Conservation (phyloP, 192 early-diverging fungal genomes). For the Gonapodya sp. region DNA sequence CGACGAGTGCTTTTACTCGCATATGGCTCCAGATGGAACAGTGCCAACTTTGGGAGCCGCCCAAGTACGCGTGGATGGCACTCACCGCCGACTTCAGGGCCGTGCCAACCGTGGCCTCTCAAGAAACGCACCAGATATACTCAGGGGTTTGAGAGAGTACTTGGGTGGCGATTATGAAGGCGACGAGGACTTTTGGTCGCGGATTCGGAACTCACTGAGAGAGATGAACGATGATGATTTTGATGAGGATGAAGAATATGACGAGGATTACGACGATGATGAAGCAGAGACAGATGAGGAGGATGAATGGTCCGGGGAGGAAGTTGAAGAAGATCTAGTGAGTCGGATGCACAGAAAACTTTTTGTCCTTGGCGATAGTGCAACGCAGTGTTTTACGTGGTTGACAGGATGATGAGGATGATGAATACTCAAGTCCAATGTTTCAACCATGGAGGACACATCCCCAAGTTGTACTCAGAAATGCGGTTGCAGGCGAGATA, state of each 20-base stretch:
- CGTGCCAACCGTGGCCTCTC: neutral
- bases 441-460: neutral
- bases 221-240: neutral
- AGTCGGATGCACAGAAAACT: neutral
- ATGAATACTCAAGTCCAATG: neutral
- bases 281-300: neutral
- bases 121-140: neutral
- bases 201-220: neutral
- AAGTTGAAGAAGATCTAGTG: neutral
- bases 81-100: neutral
- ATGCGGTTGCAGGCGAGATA: neutral
- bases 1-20: constrained; percentile 7
- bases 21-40: neutral
- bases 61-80: neutral
- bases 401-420: neutral
- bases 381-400: too few species aligned
- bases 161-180: neutral
- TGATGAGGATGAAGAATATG: neutral
- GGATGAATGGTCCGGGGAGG: neutral
- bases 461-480: neutral
- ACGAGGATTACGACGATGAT: neutral
- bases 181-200: neutral
- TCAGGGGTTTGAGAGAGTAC: neutral
- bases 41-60: neutral
- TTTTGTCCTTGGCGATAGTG: too few species aligned